Base-by-base conservation (phyloP, 495 filamentous ascomycete species). In the Penicillium subrubescens region DNA sequence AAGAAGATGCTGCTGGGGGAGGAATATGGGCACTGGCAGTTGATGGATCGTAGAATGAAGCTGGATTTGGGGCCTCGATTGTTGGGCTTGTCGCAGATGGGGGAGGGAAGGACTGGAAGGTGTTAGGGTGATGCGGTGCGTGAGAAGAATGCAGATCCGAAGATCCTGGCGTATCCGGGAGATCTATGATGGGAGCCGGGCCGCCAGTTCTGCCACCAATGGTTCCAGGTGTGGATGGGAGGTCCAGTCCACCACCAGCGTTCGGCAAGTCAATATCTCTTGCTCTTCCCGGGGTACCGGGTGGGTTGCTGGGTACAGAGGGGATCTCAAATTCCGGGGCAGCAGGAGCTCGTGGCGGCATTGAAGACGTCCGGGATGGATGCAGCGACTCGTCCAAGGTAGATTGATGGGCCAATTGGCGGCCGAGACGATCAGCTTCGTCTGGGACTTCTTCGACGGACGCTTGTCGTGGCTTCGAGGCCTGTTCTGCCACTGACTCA, bases 391-490 rank as follows among this genome's bases (percentile, higher is more conserved):
- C 77, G 59, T 86, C 78, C 8, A 81, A 65, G 12, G 65, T 74
- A 14, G 83, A 79, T 59, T 77, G 72, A 54, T 69, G 68, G 8
- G 78, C 78, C 35, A 81, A 66, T 6, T 71, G 67, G 51, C 66
- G 67, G 39, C 75, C 69, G 15, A 81, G 48, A 21, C 71, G 77
- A 58, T 82, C 73, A 23, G 82, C 70, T 54, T 84, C 84, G 53
- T 86, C 83, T 10, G 76, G 75, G 7, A 80, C 67, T 17, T 86
- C 83, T 66, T 84, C 81, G 17, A 93, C 84, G 1, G 83, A 87
- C 5, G 88, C 81, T 59, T 87, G 87, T 59, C 73, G 71, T 48
- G 84, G 77, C 61, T 70, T 73, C 12, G 71, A 63, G 23, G 77
- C 76, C 29, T 80, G 71, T 43, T 75, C 69, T 37, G 73, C 67